phyloP scores from a whole-genome alignment of 768 basidiomycete genomes.

The Favolaschia claudopus region DNA sequence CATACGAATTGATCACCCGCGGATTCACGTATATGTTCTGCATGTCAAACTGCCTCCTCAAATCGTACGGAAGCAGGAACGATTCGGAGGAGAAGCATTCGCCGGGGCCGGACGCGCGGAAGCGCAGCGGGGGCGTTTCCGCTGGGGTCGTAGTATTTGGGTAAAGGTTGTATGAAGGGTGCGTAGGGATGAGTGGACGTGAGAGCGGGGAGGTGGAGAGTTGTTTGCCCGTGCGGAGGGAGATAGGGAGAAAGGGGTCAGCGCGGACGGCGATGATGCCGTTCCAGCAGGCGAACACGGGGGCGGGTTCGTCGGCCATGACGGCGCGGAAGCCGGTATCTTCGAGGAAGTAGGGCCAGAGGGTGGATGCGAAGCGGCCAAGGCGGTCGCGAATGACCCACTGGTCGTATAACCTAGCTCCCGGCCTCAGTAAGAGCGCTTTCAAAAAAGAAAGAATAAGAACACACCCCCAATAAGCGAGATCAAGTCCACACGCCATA shows the following conservation, averaged over 20 bases:
- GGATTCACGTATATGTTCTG: constrained; percentile 45
- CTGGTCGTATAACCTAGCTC: constrained; percentile 40
- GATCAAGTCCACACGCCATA: constrained; percentile 53
- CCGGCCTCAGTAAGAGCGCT: not conserved
- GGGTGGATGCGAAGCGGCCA: constrained; percentile 34
- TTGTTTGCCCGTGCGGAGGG: constrained; percentile 38
- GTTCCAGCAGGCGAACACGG: constrained; percentile 54
- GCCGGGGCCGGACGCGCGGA: constrained; percentile 35
- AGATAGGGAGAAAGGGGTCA: constrained; percentile 47
- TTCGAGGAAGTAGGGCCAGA: constrained; percentile 52
- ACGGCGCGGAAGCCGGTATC: constrained; percentile 40
- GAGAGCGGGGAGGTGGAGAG: constrained; percentile 31
- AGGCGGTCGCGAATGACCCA: constrained; percentile 46
- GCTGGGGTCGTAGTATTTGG: constrained; percentile 26
- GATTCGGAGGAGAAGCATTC: constrained; percentile 48
- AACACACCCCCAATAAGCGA: constrained; percentile 39
- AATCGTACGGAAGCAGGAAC: constrained; percentile 50
- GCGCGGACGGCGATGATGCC: constrained; percentile 47
- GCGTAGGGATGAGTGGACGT: constrained; percentile 20
- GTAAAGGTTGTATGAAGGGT: constrained; percentile 30
- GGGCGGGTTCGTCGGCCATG: constrained; percentile 44
- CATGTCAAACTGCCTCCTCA: constrained; percentile 44
- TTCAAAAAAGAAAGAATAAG: not conserved
- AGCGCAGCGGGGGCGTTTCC: constrained; percentile 36
- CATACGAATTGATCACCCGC: constrained; percentile 44